Conservation (phyloP, 331 rosid species). For the Saraca asoca region DNA sequence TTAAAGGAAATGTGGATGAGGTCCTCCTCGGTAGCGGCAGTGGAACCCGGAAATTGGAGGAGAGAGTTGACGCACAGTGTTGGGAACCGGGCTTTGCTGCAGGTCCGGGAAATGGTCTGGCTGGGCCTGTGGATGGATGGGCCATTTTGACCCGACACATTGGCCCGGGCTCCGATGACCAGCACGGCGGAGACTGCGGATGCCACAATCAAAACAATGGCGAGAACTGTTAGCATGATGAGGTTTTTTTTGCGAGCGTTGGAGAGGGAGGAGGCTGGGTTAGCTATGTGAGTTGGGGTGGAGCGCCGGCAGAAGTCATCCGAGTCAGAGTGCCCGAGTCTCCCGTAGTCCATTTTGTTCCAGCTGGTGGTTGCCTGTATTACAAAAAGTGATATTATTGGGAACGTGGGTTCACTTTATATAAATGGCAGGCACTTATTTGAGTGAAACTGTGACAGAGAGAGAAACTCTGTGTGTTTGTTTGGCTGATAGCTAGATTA, state of each 20-base stretch:
- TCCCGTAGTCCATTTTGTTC: constrained; percentile 54
- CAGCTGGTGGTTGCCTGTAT: no score
- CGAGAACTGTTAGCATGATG: constrained; percentile 44
- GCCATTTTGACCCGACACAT: not conserved
- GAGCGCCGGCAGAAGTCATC: constrained; percentile 32
- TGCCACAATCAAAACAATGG: constrained; percentile 52
- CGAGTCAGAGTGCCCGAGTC: constrained; percentile 38
- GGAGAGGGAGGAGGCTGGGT: not conserved
- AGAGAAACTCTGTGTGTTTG: no score
- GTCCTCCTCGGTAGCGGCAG: constrained; percentile 62
- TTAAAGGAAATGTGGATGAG: constrained; percentile 92
- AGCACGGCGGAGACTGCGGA: constrained; percentile 59
- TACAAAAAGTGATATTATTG: no score
- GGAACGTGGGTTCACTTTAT: no score
- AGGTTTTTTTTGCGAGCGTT: constrained; percentile 28
- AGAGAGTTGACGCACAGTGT: constrained; percentile 66
- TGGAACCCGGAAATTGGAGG: constrained; percentile 70
- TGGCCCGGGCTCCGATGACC: constrained; percentile 27
- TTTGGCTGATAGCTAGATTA: no score
- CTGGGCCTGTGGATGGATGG: constrained; percentile 49
- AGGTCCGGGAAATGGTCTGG: constrained; percentile 72
- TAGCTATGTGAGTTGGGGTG: not conserved
- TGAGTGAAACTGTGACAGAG: no score
- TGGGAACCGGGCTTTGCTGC: constrained; percentile 64
- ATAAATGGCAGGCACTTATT: no score